Conservation (phyloP, 208 protist genomes). For the Vickermania spadyakhi region DNA sequence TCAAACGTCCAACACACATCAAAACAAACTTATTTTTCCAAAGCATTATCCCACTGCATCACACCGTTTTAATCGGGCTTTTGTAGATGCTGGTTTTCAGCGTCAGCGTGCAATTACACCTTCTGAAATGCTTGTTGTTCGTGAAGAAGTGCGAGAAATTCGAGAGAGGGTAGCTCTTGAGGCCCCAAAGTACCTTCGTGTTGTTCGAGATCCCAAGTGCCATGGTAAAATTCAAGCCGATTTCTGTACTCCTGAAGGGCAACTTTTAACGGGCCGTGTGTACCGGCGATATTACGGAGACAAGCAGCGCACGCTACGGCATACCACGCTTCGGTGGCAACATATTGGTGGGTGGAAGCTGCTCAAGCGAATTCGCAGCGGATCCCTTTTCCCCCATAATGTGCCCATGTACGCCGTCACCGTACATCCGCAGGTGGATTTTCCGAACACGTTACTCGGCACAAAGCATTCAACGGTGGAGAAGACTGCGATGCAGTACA, state of each 20-base stretch:
- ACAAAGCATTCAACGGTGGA: slow-evolving; percentile 61
- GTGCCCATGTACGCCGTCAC: slow-evolving; percentile 74
- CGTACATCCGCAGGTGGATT: slow-evolving; percentile 69
- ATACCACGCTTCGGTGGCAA: slow-evolving; percentile 79
- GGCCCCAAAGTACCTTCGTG: slow-evolving; percentile 47
- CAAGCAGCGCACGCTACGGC: slow-evolving; percentile 39
- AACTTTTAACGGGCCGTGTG: slow-evolving; percentile 60
- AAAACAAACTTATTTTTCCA: slow-evolving; percentile 75
- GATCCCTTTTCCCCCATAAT: slow-evolving; percentile 71
- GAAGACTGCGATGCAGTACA: slow-evolving; percentile 83
- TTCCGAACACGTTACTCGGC: slow-evolving; percentile 72
- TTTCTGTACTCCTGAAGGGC: slow-evolving; percentile 74
- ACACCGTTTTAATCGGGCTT: slow-evolving; percentile 76
- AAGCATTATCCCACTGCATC: slow-evolving; percentile 59
- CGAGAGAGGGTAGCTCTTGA: slow-evolving; percentile 28
- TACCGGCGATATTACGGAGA: slow-evolving; percentile 84
- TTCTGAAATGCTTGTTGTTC: slow-evolving; percentile 74
- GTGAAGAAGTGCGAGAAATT: slow-evolving; percentile 61
- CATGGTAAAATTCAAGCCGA: slow-evolving; percentile 71
- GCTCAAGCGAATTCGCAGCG: slow-evolving; percentile 51
- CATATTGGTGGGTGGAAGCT: slow-evolving; percentile 86
- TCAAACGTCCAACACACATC: slow-evolving; percentile 33
- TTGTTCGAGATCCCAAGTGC: slow-evolving; percentile 70
- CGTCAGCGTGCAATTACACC: slow-evolving; percentile 71
- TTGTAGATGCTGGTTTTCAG: slow-evolving; percentile 78